Percentiles rank a stretch among this genome's conserved stretches.
These are phyloP conservation scores for Paraleonurus japonicus DNA, from an alignment of 257 asterid genomes.

Conservation along the genomic window DNA sequence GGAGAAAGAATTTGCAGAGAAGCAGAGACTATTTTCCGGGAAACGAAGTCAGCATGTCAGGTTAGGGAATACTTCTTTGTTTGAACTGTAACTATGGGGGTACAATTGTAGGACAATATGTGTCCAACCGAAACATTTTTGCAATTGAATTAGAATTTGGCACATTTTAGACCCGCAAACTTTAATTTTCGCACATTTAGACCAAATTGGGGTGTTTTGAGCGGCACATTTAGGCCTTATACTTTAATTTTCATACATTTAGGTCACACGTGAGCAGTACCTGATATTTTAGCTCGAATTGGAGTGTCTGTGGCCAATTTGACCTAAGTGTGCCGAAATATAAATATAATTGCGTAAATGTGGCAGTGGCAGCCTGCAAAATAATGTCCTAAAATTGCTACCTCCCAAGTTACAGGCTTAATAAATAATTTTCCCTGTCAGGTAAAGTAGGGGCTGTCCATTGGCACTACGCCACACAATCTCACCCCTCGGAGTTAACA, in stretches of 20 bases:
- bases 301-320: background rate
- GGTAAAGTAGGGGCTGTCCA: conserved; percentile 58
- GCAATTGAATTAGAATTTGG: too few species aligned
- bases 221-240: background rate
- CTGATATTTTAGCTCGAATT: too few species aligned
- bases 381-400: background rate
- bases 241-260: background rate
- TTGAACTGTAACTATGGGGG: background rate
- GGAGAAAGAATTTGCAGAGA: conserved; percentile 76
- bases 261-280: too few species aligned
- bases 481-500: conserved; percentile 69
- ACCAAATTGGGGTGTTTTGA: background rate
- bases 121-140: too few species aligned
- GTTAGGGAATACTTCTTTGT: conserved; percentile 14
- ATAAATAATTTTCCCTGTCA: conserved; percentile 24
- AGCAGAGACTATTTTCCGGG: conserved; percentile 60
- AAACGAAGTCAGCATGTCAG: conserved; percentile 50
- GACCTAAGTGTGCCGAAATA: background rate
- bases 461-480: conserved; percentile 53
- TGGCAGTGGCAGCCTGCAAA: background rate
- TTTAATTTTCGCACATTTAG: background rate
- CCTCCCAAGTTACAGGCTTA: background rate
- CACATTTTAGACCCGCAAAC: background rate
- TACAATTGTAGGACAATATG: background rate
- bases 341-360: too few species aligned